A percentile compares a stretch with the other conserved stretches of the same genome.
Conservation (phyloP, 192 early-diverging fungal genomes). For the Coemansia sp. region DNA sequence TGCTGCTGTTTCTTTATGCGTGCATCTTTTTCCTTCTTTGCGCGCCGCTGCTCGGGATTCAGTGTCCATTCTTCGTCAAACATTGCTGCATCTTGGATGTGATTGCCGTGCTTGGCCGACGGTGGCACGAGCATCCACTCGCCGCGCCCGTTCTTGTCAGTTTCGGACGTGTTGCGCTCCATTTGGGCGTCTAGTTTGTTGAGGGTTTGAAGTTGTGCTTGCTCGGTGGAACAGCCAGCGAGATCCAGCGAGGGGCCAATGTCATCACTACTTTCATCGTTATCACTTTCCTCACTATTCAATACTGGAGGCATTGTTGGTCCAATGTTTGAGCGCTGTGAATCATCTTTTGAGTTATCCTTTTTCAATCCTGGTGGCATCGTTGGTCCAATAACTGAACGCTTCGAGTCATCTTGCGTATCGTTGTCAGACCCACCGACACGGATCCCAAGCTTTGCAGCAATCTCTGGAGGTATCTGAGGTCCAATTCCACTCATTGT, state of each 20-base stretch:
- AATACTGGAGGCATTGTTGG: neutral
- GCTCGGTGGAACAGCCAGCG: slow-evolving; percentile 26
- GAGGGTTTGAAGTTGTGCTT: slow-evolving; percentile 27
- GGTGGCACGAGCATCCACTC: slow-evolving; percentile 55
- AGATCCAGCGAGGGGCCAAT: slow-evolving; percentile 34
- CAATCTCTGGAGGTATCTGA: slow-evolving; percentile 49
- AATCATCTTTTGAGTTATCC: neutral
- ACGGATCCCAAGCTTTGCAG: slow-evolving; percentile 34
- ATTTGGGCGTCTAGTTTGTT: slow-evolving; percentile 18
- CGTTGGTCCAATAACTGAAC: neutral
- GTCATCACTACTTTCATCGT: slow-evolving; percentile 8
- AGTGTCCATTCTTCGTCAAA: slow-evolving; percentile 52
- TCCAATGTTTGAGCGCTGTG: neutral
- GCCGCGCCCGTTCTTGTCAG: slow-evolving; percentile 12
- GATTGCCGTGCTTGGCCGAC: slow-evolving; percentile 16
- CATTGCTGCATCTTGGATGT: slow-evolving; percentile 5
- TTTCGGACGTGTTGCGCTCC: neutral
- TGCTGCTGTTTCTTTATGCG: neutral
- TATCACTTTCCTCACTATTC: neutral
- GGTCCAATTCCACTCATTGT: slow-evolving; percentile 34
- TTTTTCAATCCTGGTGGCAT: neutral
- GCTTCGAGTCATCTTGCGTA: neutral
- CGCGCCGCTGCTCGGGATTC: slow-evolving; percentile 27
- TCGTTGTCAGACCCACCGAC: slow-evolving; percentile 3
- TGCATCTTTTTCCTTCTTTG: slow-evolving; percentile 13